phyloP scores from a whole-genome alignment of 805 yeast genomes.

The Teunomyces funiuensis region DNA sequence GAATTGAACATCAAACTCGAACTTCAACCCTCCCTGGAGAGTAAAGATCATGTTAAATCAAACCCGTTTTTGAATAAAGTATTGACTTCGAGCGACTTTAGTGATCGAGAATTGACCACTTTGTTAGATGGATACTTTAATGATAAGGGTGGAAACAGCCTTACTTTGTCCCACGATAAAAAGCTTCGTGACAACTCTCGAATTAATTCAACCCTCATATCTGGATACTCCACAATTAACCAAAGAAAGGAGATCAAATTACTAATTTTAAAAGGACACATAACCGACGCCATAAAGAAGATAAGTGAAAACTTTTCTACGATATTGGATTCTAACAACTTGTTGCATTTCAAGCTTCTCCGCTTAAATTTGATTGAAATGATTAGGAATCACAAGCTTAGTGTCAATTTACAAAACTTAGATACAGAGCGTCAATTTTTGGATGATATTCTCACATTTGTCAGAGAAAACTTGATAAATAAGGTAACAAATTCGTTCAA shows the following conservation, averaged over 20 bases:
- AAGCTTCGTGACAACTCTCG: slow-evolving; percentile 3
- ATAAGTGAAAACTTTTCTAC: slow-evolving; percentile 64
- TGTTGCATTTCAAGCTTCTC: slow-evolving; percentile 69
- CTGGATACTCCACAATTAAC: slow-evolving; percentile 51
- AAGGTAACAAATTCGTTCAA: slow-evolving; percentile 58
- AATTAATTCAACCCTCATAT: slow-evolving; percentile 14
- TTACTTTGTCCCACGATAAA: neutral
- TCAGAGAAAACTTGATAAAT: slow-evolving; percentile 59
- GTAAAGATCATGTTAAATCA: slow-evolving; percentile 7
- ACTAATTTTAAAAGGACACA: slow-evolving; percentile 57
- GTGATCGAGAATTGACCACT: slow-evolving; percentile 14
- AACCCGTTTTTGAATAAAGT: slow-evolving; percentile 12
- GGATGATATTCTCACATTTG: slow-evolving; percentile 54
- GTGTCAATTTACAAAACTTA: slow-evolving; percentile 10
- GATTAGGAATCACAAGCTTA: slow-evolving; percentile 53
- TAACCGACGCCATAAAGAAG: slow-evolving; percentile 55
- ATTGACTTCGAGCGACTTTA: slow-evolving; percentile 5
- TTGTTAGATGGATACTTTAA: slow-evolving; percentile 11
- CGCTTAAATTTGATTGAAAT: slow-evolving; percentile 77
- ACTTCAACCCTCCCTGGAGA: neutral
- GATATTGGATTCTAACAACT: slow-evolving; percentile 59
- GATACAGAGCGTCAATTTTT: slow-evolving; percentile 48
- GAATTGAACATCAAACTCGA: slow-evolving; percentile 45
- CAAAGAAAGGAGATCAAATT: slow-evolving; percentile 54
- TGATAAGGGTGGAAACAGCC: neutral